phyloP scores from a whole-genome alignment of 805 yeast species.

The Debaryomyces tyrocola region DNA sequence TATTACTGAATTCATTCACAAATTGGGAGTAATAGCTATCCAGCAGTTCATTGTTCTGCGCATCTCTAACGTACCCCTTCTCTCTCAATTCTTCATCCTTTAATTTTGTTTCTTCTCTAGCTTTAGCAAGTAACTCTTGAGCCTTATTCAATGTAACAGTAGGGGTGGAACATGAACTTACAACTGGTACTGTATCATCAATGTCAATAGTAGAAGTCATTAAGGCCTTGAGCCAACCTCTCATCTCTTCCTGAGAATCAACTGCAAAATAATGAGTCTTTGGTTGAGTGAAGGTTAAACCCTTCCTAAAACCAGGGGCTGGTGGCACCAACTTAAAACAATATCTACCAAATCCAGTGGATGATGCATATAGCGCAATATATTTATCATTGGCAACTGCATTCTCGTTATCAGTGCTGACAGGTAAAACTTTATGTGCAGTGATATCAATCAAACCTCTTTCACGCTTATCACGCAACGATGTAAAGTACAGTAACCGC shows the following conservation, averaged over 20 bases:
- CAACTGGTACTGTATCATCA: conserved; percentile 88
- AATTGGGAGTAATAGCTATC: conserved; percentile 5
- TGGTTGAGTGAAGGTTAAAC: conserved; percentile 94
- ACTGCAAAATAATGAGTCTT: conserved; percentile 96
- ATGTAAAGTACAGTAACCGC: conserved; percentile 81
- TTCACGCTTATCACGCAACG: conserved; percentile 77
- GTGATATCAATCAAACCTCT: conserved; percentile 95
- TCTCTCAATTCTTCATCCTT: conserved; percentile 52
- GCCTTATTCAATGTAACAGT: conserved; percentile 87
- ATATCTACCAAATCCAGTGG: conserved; percentile 90
- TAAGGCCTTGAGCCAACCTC: conserved; percentile 91
- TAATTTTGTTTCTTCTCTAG: conserved; percentile 68
- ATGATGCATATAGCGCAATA: conserved; percentile 85
- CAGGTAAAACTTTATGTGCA: conserved; percentile 85
- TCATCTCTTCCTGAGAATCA: conserved; percentile 86
- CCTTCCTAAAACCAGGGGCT: conserved; percentile 94
- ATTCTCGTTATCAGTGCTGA: conserved; percentile 37
- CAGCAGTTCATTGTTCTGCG: conserved; percentile 13
- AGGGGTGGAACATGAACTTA: conserved; percentile 93
- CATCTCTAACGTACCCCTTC: conserved; percentile 34
- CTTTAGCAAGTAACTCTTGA: conserved; percentile 78
- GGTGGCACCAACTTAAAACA: conserved; percentile 95
- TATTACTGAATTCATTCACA: conserved; percentile 16
- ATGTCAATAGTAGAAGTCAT: conserved; percentile 96
- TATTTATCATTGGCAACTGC: conserved; percentile 73